These are phyloP conservation scores for Podaxis sp. DNA, from an alignment of 768 basidiomycete species.

Conservation along the genomic window DNA sequence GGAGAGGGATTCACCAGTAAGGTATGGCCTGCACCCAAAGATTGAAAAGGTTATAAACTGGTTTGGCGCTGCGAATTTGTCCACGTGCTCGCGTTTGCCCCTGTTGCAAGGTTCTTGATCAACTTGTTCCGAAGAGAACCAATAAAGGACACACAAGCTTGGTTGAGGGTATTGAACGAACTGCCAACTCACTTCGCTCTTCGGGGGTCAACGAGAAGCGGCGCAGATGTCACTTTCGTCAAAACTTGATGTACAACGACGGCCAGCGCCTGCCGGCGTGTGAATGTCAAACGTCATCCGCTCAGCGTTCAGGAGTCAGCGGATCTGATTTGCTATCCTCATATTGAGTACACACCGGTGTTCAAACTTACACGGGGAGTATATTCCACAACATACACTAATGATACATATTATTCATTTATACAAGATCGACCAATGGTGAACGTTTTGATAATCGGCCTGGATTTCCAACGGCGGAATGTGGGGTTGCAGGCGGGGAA, in stretches of 20 bases:
- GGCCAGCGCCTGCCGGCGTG: background rate
- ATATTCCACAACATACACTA: background rate
- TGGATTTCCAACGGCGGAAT: background rate
- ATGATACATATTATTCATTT: background rate
- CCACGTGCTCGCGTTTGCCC: slow-evolving; percentile 13
- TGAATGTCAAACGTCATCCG: background rate
- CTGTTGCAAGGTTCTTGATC: background rate
- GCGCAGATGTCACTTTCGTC: background rate
- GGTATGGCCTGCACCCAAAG: slow-evolving; percentile 2
- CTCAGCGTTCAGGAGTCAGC: too few relatives aligned
- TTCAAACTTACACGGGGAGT: background rate
- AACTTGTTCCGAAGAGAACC: background rate
- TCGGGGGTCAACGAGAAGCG: too few relatives aligned
- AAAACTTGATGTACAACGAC: background rate
- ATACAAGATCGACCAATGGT: background rate
- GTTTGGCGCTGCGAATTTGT: background rate
- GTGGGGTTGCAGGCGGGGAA: slow-evolving; percentile 2
- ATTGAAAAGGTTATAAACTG: slow-evolving; percentile 1
- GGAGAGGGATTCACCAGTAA: background rate
- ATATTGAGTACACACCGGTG: background rate
- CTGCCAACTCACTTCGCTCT: too few relatives aligned
- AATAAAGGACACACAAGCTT: background rate
- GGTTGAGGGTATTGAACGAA: too few relatives aligned
- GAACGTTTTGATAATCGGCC: slow-evolving; percentile 5
- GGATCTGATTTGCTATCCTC: too few relatives aligned